A percentile compares a stretch with the other conserved stretches of the same genome.
Evolutionary conservation across 441 rosid genomes (phyloP).

Genomic region (Rhodomyrtus psidioides): DNA sequence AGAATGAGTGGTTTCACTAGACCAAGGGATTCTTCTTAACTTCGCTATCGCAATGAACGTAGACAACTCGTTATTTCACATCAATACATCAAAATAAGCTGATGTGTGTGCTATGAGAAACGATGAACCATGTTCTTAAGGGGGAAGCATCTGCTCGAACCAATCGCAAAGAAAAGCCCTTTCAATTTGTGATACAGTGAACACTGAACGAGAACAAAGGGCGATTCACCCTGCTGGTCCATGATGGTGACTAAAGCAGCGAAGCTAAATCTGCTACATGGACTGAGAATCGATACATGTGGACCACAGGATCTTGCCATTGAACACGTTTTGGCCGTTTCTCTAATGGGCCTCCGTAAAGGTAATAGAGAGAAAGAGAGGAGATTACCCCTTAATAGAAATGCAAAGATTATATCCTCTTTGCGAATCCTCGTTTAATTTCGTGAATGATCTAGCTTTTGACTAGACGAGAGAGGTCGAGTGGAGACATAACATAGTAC

Average conservation of each 20-base stretch:
- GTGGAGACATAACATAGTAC: neutral
- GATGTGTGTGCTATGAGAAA: no score
- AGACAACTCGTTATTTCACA: neutral
- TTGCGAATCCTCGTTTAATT: neutral
- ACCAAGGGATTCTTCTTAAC: neutral
- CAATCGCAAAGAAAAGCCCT: no score
- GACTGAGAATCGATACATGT: neutral
- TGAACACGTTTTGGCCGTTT: neutral
- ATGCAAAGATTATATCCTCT: neutral
- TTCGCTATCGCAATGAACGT: neutral
- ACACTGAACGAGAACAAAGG: neutral
- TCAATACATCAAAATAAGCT: neutral
- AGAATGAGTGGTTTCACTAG: neutral
- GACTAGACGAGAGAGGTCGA: neutral
- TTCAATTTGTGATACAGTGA: neutral
- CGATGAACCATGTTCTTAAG: no score
- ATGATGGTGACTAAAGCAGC: neutral
- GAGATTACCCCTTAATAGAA: neutral
- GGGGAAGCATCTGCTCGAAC: no score
- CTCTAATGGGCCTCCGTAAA: neutral
- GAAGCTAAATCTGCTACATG: neutral
- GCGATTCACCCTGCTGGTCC: neutral
- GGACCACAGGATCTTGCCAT: neutral
- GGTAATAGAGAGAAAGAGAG: neutral
- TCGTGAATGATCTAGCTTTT: neutral